phyloP scores from a whole-genome alignment of 2,329 filamentous ascomycete species.

The Fusarium abutilonis region DNA sequence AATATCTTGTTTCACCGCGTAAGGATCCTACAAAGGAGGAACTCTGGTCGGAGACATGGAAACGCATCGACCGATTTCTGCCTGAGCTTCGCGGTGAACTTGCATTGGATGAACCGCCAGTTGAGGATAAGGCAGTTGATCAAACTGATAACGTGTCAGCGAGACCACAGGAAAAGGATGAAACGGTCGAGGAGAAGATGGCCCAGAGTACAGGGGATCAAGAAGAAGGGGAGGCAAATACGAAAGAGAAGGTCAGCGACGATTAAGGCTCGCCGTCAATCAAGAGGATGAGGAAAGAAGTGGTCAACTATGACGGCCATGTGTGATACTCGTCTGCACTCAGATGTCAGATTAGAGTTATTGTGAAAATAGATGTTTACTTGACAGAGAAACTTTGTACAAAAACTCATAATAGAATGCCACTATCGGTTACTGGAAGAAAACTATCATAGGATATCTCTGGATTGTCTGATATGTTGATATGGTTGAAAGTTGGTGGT shows the following conservation, averaged over 20 bases:
- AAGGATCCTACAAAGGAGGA: conserved; percentile 64
- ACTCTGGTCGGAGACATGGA: conserved; percentile 72
- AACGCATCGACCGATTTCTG: conserved; percentile 71
- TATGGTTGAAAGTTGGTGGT: no score
- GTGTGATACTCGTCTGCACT: not conserved
- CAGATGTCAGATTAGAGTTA: conserved; percentile 18
- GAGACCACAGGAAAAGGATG: conserved; percentile 6
- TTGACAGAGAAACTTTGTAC: conserved; percentile 5
- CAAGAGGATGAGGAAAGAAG: not conserved
- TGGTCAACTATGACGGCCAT: not conserved
- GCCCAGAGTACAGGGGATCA: conserved; percentile 11
- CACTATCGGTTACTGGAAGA: conserved; percentile 1
- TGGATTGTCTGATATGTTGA: no score
- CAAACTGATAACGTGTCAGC: not conserved
- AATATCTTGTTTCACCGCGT: conserved; percentile 78
- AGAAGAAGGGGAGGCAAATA: conserved; percentile 2
- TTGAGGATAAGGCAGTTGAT: conserved; percentile 12
- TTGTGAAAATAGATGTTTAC: conserved; percentile 9
- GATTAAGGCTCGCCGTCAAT: conserved; percentile 3
- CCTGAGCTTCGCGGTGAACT: conserved; percentile 68
- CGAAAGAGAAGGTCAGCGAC: conserved; percentile 5
- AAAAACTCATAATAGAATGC: conserved; percentile 20
- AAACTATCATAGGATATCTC: not conserved
- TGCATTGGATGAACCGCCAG: conserved; percentile 58
- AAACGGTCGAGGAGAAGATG: conserved; percentile 13